Evolutionary conservation across 371 early-diverging fungal genomes (phyloP).

Genomic region (Coemansia sp.): DNA sequence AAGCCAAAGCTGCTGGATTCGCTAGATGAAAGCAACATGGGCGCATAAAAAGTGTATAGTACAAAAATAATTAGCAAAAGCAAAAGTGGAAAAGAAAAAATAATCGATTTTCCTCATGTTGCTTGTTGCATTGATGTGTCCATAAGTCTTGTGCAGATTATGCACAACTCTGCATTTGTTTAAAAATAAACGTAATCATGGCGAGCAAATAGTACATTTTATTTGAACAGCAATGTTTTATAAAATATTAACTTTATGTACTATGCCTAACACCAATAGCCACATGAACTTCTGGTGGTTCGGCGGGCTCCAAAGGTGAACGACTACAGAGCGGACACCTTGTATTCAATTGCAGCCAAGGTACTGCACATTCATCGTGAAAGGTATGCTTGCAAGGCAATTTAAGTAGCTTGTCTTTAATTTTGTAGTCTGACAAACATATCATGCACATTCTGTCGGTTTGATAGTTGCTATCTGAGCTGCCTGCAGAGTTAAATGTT

Average conservation of each 20-base stretch:
- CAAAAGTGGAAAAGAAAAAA: neutral
- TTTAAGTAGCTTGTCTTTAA: conserved; percentile 55
- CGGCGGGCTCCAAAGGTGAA: neutral
- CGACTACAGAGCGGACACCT: conserved; percentile 58
- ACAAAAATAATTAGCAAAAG: neutral
- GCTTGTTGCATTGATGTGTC: neutral
- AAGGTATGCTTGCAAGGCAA: conserved; percentile 66
- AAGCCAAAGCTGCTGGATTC: neutral
- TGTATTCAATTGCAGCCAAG: conserved; percentile 57
- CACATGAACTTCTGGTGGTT: neutral
- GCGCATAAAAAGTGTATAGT: neutral
- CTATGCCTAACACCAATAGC: neutral
- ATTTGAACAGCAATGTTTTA: too few relatives aligned
- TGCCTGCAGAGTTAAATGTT: neutral
- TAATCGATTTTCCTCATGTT: neutral
- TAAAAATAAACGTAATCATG: neutral
- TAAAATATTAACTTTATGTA: neutral
- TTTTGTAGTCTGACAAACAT: conserved; percentile 60
- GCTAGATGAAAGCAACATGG: neutral
- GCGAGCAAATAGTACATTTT: too few relatives aligned
- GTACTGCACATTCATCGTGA: conserved; percentile 63
- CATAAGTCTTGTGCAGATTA: neutral
- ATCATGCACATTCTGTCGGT: conserved; percentile 55
- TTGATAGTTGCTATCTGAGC: neutral
- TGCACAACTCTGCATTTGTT: neutral